phyloP scores from a whole-genome alignment of 352 stramenopile species.

The Thalassiosira tumida region DNA sequence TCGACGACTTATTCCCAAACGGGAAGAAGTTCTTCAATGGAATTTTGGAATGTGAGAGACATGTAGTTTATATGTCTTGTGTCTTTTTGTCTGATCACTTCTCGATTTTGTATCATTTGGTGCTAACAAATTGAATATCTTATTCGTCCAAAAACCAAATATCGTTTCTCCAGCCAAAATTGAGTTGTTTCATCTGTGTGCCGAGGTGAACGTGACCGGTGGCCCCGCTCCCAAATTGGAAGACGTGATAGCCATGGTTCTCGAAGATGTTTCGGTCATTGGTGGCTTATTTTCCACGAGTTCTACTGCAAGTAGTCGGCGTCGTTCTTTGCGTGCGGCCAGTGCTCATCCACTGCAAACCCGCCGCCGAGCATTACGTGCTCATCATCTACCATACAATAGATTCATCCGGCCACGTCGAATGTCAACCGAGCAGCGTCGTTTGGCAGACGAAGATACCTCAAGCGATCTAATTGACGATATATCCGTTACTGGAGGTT shows the following conservation, averaged over 20 bases:
- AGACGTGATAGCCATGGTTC: constrained; percentile 57
- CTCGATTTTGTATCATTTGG: too few relatives aligned
- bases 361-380: constrained; percentile 25
- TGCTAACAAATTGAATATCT: too few relatives aligned
- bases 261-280: too few relatives aligned
- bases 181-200: constrained; percentile 70
- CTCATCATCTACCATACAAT: constrained; percentile 56
- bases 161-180: constrained; percentile 37
- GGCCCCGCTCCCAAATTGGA: constrained; percentile 40
- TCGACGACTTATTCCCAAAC: constrained; percentile 62
- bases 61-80: too few relatives aligned
- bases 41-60: constrained; percentile 62
- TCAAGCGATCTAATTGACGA: constrained; percentile 46
- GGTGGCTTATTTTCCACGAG: too few relatives aligned
- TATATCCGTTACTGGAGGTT: constrained; percentile 69
- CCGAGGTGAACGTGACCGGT: constrained; percentile 24
- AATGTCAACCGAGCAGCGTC: neutral
- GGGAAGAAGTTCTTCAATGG: constrained; percentile 45
- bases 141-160: too few relatives aligned
- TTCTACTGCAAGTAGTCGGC: too few relatives aligned
- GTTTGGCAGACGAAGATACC: neutral
- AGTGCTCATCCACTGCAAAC: too few relatives aligned
- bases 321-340: too few relatives aligned
- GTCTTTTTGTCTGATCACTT: too few relatives aligned
- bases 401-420: constrained; percentile 35